Conservation (phyloP, 805 yeast genomes). For the Pichia nakasei region DNA sequence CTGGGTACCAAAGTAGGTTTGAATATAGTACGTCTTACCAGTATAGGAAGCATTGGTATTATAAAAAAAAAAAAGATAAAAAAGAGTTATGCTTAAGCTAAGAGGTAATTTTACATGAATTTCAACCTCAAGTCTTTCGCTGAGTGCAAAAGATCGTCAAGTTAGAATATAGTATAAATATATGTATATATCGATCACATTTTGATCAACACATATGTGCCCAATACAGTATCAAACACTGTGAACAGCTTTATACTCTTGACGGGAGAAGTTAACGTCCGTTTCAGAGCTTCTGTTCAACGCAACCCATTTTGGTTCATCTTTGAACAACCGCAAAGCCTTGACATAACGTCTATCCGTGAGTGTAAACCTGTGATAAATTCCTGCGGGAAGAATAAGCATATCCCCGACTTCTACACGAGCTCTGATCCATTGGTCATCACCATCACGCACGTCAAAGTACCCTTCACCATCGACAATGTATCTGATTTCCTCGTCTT, state of each 20-base stretch:
- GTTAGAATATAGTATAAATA: no score
- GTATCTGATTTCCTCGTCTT: slow-evolving; percentile 94
- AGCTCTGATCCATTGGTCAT: slow-evolving; percentile 66
- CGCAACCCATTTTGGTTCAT: slow-evolving; percentile 95
- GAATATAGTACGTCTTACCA: neutral
- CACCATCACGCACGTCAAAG: slow-evolving; percentile 70
- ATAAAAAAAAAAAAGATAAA: neutral
- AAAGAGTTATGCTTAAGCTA: no score
- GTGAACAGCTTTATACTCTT: slow-evolving; percentile 28
- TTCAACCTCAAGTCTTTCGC: no score
- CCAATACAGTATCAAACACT: no score
- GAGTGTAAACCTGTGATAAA: slow-evolving; percentile 87
- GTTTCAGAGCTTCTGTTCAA: slow-evolving; percentile 42
- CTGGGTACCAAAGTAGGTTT: no score
- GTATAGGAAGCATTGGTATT: neutral
- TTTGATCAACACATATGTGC: no score
- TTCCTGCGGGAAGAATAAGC: slow-evolving; percentile 79
- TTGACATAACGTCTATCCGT: slow-evolving; percentile 52
- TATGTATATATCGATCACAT: no score
- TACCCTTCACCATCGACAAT: slow-evolving; percentile 84
- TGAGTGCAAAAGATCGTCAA: no score
- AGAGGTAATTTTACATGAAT: no score
- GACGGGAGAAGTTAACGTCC: slow-evolving; percentile 34
- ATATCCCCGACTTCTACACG: slow-evolving; percentile 57
- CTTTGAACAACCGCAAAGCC: slow-evolving; percentile 80